These are phyloP conservation scores for Knufia petricola DNA, from an alignment of 2,329 filamentous ascomycete genomes.

Conservation along the genomic window DNA sequence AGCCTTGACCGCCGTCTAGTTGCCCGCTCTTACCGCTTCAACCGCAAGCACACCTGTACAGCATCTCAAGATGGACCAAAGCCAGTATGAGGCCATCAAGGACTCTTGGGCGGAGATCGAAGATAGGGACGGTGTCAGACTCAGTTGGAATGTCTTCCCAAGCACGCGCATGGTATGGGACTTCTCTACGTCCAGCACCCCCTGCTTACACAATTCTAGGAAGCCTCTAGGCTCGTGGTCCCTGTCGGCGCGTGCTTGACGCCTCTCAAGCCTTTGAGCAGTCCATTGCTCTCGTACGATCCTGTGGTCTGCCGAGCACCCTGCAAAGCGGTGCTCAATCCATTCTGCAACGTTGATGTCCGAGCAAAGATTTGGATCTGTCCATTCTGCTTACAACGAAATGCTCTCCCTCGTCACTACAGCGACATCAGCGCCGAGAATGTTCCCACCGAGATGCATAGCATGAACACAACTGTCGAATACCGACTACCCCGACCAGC, in stretches of 20 bases:
- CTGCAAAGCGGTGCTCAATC: conserved; percentile 91
- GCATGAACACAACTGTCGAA: conserved; percentile 56
- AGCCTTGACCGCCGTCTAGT: not conserved
- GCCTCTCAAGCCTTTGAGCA: conserved; percentile 89
- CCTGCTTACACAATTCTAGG: conserved; percentile 44
- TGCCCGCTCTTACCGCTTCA: not conserved
- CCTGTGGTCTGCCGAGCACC: conserved; percentile 94
- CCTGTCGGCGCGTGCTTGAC: conserved; percentile 95
- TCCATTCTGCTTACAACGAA: conserved; percentile 58
- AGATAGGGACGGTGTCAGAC: conserved; percentile 86
- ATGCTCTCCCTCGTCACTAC: conserved; percentile 56
- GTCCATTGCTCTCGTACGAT: conserved; percentile 85
- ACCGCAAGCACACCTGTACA: not conserved
- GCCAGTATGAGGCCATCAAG: conserved; percentile 70
- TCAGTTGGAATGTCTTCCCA: conserved; percentile 98
- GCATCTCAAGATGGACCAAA: conserved; percentile 54
- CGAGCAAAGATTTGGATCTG: conserved; percentile 60
- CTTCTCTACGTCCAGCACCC: conserved; percentile 12
- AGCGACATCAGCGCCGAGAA: conserved; percentile 59
- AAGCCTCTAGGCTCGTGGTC: conserved; percentile 88
- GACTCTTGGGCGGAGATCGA: conserved; percentile 96
- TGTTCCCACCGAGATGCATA: conserved; percentile 58
- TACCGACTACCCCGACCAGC: conserved; percentile 54
- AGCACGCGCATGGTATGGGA: conserved; percentile 83
- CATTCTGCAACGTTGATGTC: conserved; percentile 71